A percentile compares a stretch with the other conserved stretches of the same genome.
These are phyloP conservation scores for Nakaseomyces delphensis DNA, from an alignment of 1,139 yeast genomes.

Conservation along the genomic window DNA sequence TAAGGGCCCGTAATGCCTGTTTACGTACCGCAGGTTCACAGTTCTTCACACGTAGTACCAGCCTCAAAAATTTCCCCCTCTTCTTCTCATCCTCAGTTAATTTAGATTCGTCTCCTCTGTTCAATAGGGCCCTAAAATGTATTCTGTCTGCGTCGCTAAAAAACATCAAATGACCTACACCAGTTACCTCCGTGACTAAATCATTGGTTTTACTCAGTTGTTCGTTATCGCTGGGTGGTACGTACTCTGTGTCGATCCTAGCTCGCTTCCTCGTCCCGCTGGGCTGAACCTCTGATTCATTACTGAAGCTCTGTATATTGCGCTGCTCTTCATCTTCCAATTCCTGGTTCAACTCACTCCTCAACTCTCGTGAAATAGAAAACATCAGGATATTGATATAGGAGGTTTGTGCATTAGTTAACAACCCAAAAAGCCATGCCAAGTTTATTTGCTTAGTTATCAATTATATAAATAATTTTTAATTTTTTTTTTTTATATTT, in stretches of 20 bases:
- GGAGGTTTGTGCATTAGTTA: too few relatives aligned
- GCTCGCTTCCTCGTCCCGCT: conserved; percentile 37
- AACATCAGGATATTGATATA: too few relatives aligned
- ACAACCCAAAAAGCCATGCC: too few relatives aligned
- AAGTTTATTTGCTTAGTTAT: too few relatives aligned
- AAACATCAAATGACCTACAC: conserved; percentile 51
- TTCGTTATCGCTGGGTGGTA: conserved; percentile 33
- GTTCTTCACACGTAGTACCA: conserved; percentile 65
- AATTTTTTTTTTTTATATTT: too few relatives aligned
- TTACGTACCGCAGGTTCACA: conserved; percentile 65
- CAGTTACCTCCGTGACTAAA: conserved; percentile 53
- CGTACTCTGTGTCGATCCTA: conserved; percentile 21
- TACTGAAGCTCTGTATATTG: conserved; percentile 37
- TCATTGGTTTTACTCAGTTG: too few relatives aligned
- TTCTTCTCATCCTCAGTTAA: conserved; percentile 46
- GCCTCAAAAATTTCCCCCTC: conserved; percentile 54
- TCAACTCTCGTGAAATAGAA: too few relatives aligned
- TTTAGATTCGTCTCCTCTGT: conserved; percentile 32
- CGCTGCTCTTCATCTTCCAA: conserved; percentile 23
- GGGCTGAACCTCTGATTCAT: too few relatives aligned
- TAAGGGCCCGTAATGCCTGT: conserved; percentile 57
- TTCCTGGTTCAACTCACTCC: conserved; percentile 29
- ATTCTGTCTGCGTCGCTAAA: conserved; percentile 67
- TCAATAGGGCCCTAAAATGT: conserved; percentile 57
- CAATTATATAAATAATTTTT: too few relatives aligned